Evolutionary conservation across 2,329 filamentous ascomycete species (phyloP).

Genomic region (Alternaria brassicae): DNA sequence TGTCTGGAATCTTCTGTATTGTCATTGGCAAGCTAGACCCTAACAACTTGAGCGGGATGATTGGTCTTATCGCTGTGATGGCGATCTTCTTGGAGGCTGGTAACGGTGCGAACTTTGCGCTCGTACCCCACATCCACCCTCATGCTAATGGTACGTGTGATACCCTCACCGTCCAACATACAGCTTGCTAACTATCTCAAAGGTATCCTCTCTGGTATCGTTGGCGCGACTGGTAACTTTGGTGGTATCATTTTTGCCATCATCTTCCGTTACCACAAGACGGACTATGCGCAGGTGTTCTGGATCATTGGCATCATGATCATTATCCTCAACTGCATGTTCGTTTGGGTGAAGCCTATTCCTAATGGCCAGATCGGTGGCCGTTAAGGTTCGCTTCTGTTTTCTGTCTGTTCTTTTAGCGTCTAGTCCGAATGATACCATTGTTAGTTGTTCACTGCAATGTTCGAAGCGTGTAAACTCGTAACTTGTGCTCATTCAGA

Average conservation of each 20-base stretch:
- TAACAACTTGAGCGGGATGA: slow-evolving; percentile 68
- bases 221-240: slow-evolving; percentile 82
- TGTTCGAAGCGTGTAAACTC: neutral
- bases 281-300: slow-evolving; percentile 71
- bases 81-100: slow-evolving; percentile 84
- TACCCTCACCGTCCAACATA: neutral
- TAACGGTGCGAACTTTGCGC: slow-evolving; percentile 85
- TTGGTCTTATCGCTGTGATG: slow-evolving; percentile 77
- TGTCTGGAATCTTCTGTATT: slow-evolving; percentile 66
- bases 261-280: slow-evolving; percentile 77
- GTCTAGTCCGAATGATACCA: slow-evolving; percentile 11
- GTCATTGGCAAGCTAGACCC: slow-evolving; percentile 71
- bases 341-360: slow-evolving; percentile 69
- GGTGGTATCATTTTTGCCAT: slow-evolving; percentile 86
- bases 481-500: no score
- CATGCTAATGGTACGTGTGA: slow-evolving; percentile 71
- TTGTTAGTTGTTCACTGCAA: neutral
- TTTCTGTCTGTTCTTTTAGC: slow-evolving; percentile 2
- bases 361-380: slow-evolving; percentile 62
- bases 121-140: slow-evolving; percentile 87
- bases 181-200: slow-evolving; percentile 19
- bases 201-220: slow-evolving; percentile 73
- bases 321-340: slow-evolving; percentile 71
- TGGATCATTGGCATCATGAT: slow-evolving; percentile 84
- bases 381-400: slow-evolving; percentile 22